phyloP scores from a whole-genome alignment of 1,284 basidiomycete species.

The Chondrostereum purpureum region DNA sequence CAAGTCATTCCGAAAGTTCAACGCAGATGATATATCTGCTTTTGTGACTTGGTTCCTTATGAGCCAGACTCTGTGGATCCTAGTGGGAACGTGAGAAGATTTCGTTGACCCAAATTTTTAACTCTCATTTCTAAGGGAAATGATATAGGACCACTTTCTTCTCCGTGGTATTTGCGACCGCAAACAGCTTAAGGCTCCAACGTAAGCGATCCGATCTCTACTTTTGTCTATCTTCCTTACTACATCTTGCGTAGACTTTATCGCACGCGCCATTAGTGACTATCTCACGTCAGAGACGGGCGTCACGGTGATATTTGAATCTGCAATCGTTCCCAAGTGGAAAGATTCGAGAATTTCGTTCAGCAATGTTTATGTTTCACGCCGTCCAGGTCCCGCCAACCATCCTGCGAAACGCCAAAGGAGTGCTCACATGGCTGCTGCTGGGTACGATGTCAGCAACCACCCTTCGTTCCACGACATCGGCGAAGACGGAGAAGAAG shows the following conservation, averaged over 20 bases:
- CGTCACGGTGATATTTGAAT: constrained; percentile 93
- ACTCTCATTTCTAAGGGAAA: constrained; percentile 14
- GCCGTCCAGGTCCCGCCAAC: constrained; percentile 48
- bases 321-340: constrained; percentile 97
- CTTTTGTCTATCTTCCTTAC: not conserved
- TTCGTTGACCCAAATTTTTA: constrained; percentile 1
- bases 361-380: constrained; percentile 93
- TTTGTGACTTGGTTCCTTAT: constrained; percentile 94
- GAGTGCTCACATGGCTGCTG: constrained; percentile 45
- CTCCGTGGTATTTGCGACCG: constrained; percentile 84
- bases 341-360: constrained; percentile 93
- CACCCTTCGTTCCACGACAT: constrained; percentile 64
- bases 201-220: constrained; percentile 32
- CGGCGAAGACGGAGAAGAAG: constrained; percentile 49
- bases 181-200: constrained; percentile 89
- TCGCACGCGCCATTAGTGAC: constrained; percentile 86
- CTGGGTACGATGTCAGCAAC: constrained; percentile 68
- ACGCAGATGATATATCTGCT: constrained; percentile 94
- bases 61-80: constrained; percentile 90
- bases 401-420: constrained; percentile 14
- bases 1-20: constrained; percentile 90
- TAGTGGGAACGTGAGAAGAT: constrained; percentile 82
- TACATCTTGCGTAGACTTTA: constrained; percentile 52
- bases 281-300: constrained; percentile 93
- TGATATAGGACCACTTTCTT: constrained; percentile 84